Base-by-base conservation (phyloP, 208 protist genomes). In the Crithidia brevicula region DNA sequence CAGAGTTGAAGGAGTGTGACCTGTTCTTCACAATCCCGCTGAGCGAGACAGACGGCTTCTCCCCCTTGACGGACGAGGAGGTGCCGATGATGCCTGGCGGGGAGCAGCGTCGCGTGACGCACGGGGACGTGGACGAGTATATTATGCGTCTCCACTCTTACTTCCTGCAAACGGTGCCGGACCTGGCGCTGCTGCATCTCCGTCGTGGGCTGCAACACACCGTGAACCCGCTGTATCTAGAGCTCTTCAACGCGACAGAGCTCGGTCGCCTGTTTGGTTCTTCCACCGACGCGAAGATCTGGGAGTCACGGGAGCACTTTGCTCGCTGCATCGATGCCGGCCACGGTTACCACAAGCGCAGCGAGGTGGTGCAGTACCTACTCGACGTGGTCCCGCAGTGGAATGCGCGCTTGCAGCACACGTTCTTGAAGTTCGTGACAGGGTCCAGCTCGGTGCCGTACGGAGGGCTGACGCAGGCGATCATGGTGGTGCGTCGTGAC, bases 391-490 rank as follows among this genome's bases (percentile, higher is more conserved):
- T 96, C 13, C 72, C 79, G 2, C 33, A 46, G n/a, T 93, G 84
- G 85, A 67, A 27, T 31, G 83, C 79, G 8, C 16, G 34, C 42
- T 42, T 86, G 67, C 92, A 97, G 67, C 87, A 85, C 16, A 42
- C 57, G 15, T 95, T 97, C 63, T 53, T 97, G 45, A 79, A 74
- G 31, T 97, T 97, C 73, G 75, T 97, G 15, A 92, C 88, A 0
- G 92, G 92, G 30, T 90, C 86, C 27, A 77, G 76, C 25, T 74
- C 76, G 7, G 46, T 93, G 20, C 86, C 86, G 2, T 54, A 81
- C 18, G 82, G 81, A 11, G 92, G 88, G 8, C 45, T 94, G 43
- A 74, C 70, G 28, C 76, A 75, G 10, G 76, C 74, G 40, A 91
- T 96, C 71, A 96, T 83, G 27, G 76, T 96, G 30, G 88, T 94